Base-by-base conservation (phyloP, 1,139 yeast genomes). In the Pichia inconspicua region DNA sequence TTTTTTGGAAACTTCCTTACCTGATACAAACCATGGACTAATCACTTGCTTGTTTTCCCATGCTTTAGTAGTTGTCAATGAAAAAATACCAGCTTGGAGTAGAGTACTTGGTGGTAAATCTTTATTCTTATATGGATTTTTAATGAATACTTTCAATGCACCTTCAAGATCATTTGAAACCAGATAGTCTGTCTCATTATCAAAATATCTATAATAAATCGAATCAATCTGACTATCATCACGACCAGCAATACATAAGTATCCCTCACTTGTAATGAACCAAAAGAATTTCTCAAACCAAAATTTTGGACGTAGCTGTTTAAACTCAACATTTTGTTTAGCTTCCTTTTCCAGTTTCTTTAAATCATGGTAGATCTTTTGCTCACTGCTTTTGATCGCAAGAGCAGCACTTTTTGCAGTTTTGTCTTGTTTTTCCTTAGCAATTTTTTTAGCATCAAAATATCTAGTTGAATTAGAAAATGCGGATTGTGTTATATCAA, bases 261-360 rank as follows among this genome's bases (percentile, higher is more conserved):
- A 89, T 0, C 95, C 95, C 62, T 92, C 97, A 54, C 83, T 82
- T 0, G 96, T 77, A 31, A 89, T 74, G 62, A 92, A 92, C 98
- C 98, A 92, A 60, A 73, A 81, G 63, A 84, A 92, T 64, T 92
- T 92, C 61, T 92, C 98, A 68, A 94, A 94, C 86, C 97, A 90
- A 59, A 72, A 83, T 43, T 88, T 87, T 6, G 78, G 75, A 45
- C 97, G 74, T 32, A 84, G 70, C 37, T 77, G 80, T 53, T 78
- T 82, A 51, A 88, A 70, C 31, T 59, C 65, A 25, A 56, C 53
- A 14, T 55, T 54, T 42, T 80, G 84, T 50, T 74, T 76, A 49
- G 83, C 82, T 49, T 78, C 78, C 50, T 84, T 84, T 58, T 84
- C 72, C 42, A 80, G 75, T 58, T 75, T 80, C 48, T 78, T 78